phyloP scores from a whole-genome alignment of 1,284 basidiomycete species.

The Taiwanofungus camphoratus region DNA sequence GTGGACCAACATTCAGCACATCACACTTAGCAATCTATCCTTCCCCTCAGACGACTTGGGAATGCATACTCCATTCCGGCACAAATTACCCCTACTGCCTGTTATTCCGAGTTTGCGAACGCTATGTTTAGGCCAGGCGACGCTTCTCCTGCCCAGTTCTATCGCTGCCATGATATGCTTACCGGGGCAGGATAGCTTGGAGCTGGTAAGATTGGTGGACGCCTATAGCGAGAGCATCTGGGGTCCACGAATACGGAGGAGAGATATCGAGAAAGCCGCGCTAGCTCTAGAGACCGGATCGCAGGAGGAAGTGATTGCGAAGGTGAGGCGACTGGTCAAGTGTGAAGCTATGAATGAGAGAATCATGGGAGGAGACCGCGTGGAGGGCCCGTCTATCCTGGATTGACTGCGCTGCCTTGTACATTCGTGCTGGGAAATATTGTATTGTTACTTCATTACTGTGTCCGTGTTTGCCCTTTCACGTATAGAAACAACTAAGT shows the following conservation, averaged over 20 bases:
- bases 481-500: no score
- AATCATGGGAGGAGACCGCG: constrained; percentile 50
- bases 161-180: constrained; percentile 35
- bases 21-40: constrained; percentile 43
- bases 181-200: constrained; percentile 25
- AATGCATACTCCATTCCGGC: constrained; percentile 14
- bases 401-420: constrained; percentile 11
- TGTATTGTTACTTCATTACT: no score
- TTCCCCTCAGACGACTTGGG: constrained; percentile 26
- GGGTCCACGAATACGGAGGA: constrained; percentile 39
- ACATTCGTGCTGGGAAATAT: no score
- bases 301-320: constrained; percentile 19
- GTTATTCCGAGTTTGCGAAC: constrained; percentile 34
- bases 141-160: constrained; percentile 35
- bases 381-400: constrained; percentile 30
- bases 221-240: constrained; percentile 52
- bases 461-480: no score
- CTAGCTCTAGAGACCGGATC: constrained; percentile 12
- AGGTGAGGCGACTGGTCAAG: constrained; percentile 34
- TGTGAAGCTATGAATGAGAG: constrained; percentile 50
- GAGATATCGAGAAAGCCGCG: constrained; percentile 36
- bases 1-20: constrained; percentile 40
- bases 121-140: constrained; percentile 44
- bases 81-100: constrained; percentile 27
- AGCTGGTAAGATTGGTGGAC: constrained; percentile 42